Evolutionary conservation across 352 stramenopile species (phyloP).

Genomic region (Halophytophthora batemanensis): DNA sequence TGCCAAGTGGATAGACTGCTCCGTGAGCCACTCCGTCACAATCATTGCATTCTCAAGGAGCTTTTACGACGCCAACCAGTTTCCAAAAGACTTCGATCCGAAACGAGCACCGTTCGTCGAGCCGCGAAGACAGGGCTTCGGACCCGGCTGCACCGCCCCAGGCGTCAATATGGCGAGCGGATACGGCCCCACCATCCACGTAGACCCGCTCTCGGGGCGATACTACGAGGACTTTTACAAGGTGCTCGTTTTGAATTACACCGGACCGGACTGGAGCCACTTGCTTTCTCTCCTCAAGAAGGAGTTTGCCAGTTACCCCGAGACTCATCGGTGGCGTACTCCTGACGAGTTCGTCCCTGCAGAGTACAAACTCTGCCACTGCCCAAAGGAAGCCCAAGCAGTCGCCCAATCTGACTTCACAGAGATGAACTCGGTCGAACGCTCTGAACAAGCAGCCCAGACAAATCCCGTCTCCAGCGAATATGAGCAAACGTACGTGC

Average conservation of each 20-base stretch:
- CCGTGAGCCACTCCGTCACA: conserved; percentile 89
- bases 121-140: conserved; percentile 50
- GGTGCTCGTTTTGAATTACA: conserved; percentile 85
- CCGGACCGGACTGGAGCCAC: conserved; percentile 87
- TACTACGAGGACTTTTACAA: conserved; percentile 87
- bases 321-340: conserved; percentile 60
- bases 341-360: conserved; percentile 46
- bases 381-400: conserved; percentile 5
- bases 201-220: conserved; percentile 42
- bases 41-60: conserved; percentile 91
- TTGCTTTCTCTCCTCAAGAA: conserved; percentile 91
- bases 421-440: neutral
- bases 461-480: conserved; percentile 2
- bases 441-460: neutral
- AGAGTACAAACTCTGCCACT: conserved; percentile 53
- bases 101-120: conserved; percentile 35
- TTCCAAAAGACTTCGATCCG: conserved; percentile 55
- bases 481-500: conserved; percentile 32
- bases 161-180: conserved; percentile 27
- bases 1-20: conserved; percentile 79
- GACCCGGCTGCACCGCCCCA: conserved; percentile 21
- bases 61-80: conserved; percentile 79
- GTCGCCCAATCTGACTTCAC: neutral
- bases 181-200: conserved; percentile 60
- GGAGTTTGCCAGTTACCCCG: conserved; percentile 93